These are phyloP conservation scores for Theobroma grandiflorum DNA, from an alignment of 441 rosid species.

Conservation along the genomic window DNA sequence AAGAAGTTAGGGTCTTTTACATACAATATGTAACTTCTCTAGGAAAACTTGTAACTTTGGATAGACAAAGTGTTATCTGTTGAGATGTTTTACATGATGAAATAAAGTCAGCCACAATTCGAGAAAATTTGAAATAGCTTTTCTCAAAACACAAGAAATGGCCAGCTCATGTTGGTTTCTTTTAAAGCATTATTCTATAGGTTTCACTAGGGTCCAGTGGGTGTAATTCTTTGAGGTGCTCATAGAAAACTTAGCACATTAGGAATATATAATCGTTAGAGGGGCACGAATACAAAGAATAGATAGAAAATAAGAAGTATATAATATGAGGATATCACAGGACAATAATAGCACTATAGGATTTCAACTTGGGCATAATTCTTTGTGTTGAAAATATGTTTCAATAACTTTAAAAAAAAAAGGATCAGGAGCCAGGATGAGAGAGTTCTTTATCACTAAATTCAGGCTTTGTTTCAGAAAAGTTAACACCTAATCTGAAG, in stretches of 20 bases:
- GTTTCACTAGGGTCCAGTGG: neutral
- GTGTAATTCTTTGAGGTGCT: neutral
- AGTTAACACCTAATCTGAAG: neutral
- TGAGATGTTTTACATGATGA: slow-evolving; percentile 5
- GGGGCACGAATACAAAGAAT: neutral
- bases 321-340: neutral
- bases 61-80: neutral
- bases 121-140: slow-evolving; percentile 5
- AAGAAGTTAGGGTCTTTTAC: slow-evolving; percentile 17
- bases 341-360: neutral
- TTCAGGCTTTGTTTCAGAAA: neutral
- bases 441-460: neutral
- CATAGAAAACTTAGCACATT: neutral
- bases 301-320: neutral
- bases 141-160: slow-evolving; percentile 4
- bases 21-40: slow-evolving; percentile 7
- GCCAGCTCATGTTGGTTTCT: neutral
- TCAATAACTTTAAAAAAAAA: neutral
- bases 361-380: neutral
- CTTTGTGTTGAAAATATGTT: neutral
- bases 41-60: slow-evolving; percentile 9
- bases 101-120: neutral
- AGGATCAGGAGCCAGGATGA: neutral
- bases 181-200: slow-evolving; percentile 3
- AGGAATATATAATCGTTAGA: neutral